Evolutionary conservation across 2,329 filamentous ascomycete genomes (phyloP).

Genomic region (Penicillium corylophilum): DNA sequence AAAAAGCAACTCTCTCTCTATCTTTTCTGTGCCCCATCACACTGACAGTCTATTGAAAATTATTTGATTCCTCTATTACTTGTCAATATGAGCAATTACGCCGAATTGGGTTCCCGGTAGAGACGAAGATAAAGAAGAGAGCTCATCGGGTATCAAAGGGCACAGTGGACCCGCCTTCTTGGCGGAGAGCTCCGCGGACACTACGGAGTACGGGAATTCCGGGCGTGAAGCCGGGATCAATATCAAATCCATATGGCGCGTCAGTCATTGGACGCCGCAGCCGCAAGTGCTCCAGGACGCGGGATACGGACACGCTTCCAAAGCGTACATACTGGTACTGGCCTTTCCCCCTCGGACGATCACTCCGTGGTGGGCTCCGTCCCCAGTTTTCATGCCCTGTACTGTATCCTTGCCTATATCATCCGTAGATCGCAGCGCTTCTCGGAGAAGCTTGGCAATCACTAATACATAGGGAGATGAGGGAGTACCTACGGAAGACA

Average conservation of each 20-base stretch:
- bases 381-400: conserved; percentile 19
- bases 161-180: conserved; percentile 4
- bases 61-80: too few species aligned
- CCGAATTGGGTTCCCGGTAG: neutral
- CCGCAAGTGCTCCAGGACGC: conserved; percentile 19
- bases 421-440: conserved; percentile 3
- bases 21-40: too few species aligned
- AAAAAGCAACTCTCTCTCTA: neutral
- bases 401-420: too few species aligned
- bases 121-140: too few species aligned
- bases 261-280: conserved; percentile 26
- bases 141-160: conserved; percentile 6
- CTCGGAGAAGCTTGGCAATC: conserved; percentile 3
- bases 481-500: too few species aligned
- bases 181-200: conserved; percentile 14
- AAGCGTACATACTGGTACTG: neutral
- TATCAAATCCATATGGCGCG: conserved; percentile 22
- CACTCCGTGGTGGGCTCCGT: conserved; percentile 13
- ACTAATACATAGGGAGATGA: too few species aligned
- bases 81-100: neutral
- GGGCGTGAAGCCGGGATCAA: conserved; percentile 12
- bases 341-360: conserved; percentile 16
- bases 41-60: too few species aligned
- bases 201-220: neutral
- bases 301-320: conserved; percentile 3